phyloP scores from a whole-genome alignment of 73 alveolate genomes.

The Paramecium caudatum region DNA sequence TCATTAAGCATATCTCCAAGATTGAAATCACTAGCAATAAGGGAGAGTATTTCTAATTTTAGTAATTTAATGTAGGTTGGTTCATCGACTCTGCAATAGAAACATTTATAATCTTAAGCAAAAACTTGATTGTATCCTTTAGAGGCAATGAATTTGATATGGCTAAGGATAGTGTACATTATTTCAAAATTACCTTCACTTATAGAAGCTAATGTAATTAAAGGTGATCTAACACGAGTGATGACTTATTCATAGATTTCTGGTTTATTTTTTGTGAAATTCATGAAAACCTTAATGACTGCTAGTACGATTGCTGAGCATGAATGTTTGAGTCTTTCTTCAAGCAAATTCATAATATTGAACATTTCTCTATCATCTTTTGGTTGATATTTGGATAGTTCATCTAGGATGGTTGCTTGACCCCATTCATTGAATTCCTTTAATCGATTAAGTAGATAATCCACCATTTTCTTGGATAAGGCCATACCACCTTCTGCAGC shows the following conservation, averaged over 20 bases:
- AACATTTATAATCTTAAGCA: slow-evolving; percentile 93
- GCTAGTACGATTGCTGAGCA: slow-evolving; percentile 96
- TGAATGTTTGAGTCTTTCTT: slow-evolving; percentile 96
- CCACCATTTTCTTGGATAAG: slow-evolving; percentile 90
- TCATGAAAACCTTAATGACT: slow-evolving; percentile 96
- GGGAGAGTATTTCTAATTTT: slow-evolving; percentile 90
- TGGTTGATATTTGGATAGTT: slow-evolving; percentile 93
- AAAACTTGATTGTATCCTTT: slow-evolving; percentile 76
- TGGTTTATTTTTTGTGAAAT: slow-evolving; percentile 93
- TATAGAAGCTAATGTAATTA: slow-evolving; percentile 94
- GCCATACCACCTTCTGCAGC: slow-evolving; percentile 99
- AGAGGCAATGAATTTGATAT: slow-evolving; percentile 86
- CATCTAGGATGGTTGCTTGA: slow-evolving; percentile 90
- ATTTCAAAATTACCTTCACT: slow-evolving; percentile 96
- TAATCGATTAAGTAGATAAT: slow-evolving; percentile 89
- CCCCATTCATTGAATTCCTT: slow-evolving; percentile 99
- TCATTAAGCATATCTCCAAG: slow-evolving; percentile 89
- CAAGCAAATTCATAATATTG: slow-evolving; percentile 98
- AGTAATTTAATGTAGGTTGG: slow-evolving; percentile 95
- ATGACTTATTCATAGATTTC: slow-evolving; percentile 90
- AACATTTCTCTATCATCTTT: slow-evolving; percentile 94
- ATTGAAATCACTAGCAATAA: slow-evolving; percentile 78
- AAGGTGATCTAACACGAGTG: slow-evolving; percentile 95
- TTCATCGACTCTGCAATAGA: slow-evolving; percentile 97
- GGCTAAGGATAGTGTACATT: slow-evolving; percentile 94